Base-by-base conservation (phyloP, 176 grass and related monocot genomes). In the Rhipidocladum racemiflorum region DNA sequence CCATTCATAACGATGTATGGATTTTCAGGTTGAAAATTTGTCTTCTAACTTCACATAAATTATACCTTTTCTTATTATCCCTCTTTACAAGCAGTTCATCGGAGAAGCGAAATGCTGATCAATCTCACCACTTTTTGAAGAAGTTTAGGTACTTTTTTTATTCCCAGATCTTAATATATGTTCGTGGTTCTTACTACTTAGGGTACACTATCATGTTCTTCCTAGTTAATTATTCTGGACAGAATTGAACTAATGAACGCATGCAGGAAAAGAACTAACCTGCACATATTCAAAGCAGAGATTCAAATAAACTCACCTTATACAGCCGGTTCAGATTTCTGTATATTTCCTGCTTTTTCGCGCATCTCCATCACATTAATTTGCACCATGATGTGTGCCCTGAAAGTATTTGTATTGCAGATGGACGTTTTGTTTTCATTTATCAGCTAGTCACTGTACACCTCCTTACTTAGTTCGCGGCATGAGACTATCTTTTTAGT, bases 1-100 rank as follows among this genome's bases (percentile, higher is more conserved):
- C 89, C 89, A 76, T 87, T 91, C 80, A 75, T 87, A 85, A 80
- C 55, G 80, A 87, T 84, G 89, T 91, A 91, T 42, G 89, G 54
- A 71, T 69, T 91, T 87, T 84, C 85, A 84, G 81, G 84, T 91
- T 76, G 54, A 76, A 13, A 81, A 48, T 76, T 84, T 72, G 39
- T 87, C 63, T 81, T 80, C 53, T 29, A 48, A 60, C 54, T 81
- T 72, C 3, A 48, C 23, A 60, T 54, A 28, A 74, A 75, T 68
- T 36, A 35, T 48, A 56, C 24, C 21, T 5, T 78, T 50, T 85
- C 85, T 85, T 87, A 91, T 56, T 49, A 20, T 49, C 18, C 87
- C 53, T 87, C 17, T 61, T 81, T 81, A 40, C 65, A 70, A 65
- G 76, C 89, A 91, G 89, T 66, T 51, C 56, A 46, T 20, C 76